A percentile compares a stretch with the other conserved stretches of the same genome.
These are phyloP conservation scores for Leptographium lundbergii DNA, from an alignment of 2,329 filamentous ascomycete genomes.

Conservation along the genomic window DNA sequence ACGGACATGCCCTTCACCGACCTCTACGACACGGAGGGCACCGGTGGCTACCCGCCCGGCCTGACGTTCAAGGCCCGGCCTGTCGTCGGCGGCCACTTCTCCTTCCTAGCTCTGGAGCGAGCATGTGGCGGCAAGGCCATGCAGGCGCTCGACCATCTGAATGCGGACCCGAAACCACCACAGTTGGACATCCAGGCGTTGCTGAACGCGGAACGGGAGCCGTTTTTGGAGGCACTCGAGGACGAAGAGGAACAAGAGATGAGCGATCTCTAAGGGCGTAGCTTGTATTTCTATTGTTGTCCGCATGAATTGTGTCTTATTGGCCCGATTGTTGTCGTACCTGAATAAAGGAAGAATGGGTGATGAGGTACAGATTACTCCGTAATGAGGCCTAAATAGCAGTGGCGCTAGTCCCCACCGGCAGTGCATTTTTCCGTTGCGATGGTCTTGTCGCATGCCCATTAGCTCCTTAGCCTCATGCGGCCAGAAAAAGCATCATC, in stretches of 20 bases:
- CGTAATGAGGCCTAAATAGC: not conserved
- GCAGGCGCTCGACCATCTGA: conserved; percentile 39
- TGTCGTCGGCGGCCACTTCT: conserved; percentile 77
- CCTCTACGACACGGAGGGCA: conserved; percentile 67
- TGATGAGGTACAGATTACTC: not conserved
- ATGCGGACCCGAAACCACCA: conserved; percentile 19
- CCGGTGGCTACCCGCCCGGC: conserved; percentile 61
- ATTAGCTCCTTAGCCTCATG: not conserved
- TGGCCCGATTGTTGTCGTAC: no score
- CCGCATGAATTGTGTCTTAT: no score
- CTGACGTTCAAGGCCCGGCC: conserved; percentile 69
- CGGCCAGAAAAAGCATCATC: not conserved
- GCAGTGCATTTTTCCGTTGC: not conserved
- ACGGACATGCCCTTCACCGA: conserved; percentile 71
- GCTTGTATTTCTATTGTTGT: no score
- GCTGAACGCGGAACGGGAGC: conserved; percentile 8
- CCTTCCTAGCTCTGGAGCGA: conserved; percentile 67
- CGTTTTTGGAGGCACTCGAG: not conserved
- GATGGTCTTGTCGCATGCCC: not conserved
- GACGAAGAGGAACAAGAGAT: not conserved
- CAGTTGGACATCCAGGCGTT: conserved; percentile 10
- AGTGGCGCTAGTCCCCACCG: not conserved
- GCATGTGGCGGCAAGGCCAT: conserved; percentile 61
- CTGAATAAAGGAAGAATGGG: no score
- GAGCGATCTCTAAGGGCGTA: conserved; percentile 6